Evolutionary conservation across 2,329 filamentous ascomycete genomes (phyloP).

Genomic region (Penicillium sumatraense): DNA sequence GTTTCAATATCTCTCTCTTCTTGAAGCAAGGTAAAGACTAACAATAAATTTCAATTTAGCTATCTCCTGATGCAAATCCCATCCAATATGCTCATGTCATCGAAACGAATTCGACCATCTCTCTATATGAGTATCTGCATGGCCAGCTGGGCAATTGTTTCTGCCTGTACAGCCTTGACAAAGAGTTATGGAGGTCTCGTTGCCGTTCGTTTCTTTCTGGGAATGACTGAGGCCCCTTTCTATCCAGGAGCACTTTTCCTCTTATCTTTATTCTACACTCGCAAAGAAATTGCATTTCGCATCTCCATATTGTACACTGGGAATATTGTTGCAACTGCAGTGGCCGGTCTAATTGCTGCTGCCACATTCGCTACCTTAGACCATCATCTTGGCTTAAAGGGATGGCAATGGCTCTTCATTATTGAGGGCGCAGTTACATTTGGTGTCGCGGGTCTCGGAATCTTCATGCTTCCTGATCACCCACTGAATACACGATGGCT

Average conservation of each 20-base stretch:
- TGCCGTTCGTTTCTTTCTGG: slow-evolving; percentile 26
- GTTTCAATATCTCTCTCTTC: not conserved
- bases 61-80: slow-evolving; percentile 18
- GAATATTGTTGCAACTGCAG: slow-evolving; percentile 20
- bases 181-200: slow-evolving; percentile 37
- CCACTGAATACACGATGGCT: slow-evolving; percentile 52
- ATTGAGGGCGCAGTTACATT: slow-evolving; percentile 55
- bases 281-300: slow-evolving; percentile 25
- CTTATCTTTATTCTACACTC: slow-evolving; percentile 24
- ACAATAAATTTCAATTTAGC: not conserved
- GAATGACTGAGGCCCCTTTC: slow-evolving; percentile 13
- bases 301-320: slow-evolving; percentile 26
- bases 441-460: slow-evolving; percentile 41
- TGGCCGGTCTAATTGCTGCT: slow-evolving; percentile 18
- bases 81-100: slow-evolving; percentile 35
- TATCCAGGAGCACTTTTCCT: slow-evolving; percentile 31
- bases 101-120: slow-evolving; percentile 37
- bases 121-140: slow-evolving; percentile 47
- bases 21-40: not conserved
- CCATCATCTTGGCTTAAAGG: slow-evolving; percentile 1
- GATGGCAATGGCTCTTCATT: slow-evolving; percentile 58
- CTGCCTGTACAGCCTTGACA: slow-evolving; percentile 33
- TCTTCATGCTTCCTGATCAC: slow-evolving; percentile 48
- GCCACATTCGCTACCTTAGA: slow-evolving; percentile 2
- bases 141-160: slow-evolving; percentile 33